phyloP scores from a whole-genome alignment of 208 protist species.

The Wallacemonas sp. region DNA sequence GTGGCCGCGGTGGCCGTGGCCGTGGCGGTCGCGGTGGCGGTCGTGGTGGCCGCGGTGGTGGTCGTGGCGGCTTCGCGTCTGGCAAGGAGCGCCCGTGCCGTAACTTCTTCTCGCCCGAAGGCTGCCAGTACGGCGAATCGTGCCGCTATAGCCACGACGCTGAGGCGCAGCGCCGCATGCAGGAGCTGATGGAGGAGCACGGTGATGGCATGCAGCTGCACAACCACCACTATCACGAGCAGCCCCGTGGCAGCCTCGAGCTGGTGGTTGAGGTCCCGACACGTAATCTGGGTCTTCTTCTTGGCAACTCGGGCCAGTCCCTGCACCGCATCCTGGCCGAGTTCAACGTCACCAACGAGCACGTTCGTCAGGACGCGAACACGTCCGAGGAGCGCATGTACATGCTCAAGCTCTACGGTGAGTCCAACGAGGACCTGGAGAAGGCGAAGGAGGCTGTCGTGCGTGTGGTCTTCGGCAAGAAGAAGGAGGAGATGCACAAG shows the following conservation, averaged over 20 bases:
- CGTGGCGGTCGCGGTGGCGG: constrained; percentile 39
- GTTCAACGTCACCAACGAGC: constrained; percentile 75
- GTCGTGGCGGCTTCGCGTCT: constrained; percentile 19
- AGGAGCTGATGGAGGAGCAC: constrained; percentile 21
- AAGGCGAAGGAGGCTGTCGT: constrained; percentile 68
- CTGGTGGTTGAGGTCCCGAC: constrained; percentile 9
- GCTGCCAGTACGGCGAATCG: constrained; percentile 79
- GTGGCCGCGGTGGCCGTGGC: constrained; percentile 26
- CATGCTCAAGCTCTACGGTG: constrained; percentile 63
- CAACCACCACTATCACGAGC: constrained; percentile 9
- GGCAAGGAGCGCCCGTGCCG: constrained; percentile 55
- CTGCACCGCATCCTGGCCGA: constrained; percentile 14
- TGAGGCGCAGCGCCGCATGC: constrained; percentile 28
- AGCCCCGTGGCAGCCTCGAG: constrained; percentile 7
- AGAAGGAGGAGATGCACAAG: constrained; percentile 69
- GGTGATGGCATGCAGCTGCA: background rate
- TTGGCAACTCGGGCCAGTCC: constrained; percentile 3
- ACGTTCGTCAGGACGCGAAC: constrained; percentile 60
- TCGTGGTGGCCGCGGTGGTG: constrained; percentile 30
- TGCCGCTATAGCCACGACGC: constrained; percentile 83
- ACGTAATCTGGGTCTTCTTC: constrained; percentile 2
- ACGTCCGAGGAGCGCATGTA: constrained; percentile 52
- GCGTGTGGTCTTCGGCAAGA: constrained; percentile 51
- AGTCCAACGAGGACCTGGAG: constrained; percentile 53
- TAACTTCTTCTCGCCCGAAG: constrained; percentile 63